A percentile compares a stretch with the other conserved stretches of the same genome.
Conservation (phyloP, 2,329 filamentous ascomycete species). For the Biscogniauxia marginata region DNA sequence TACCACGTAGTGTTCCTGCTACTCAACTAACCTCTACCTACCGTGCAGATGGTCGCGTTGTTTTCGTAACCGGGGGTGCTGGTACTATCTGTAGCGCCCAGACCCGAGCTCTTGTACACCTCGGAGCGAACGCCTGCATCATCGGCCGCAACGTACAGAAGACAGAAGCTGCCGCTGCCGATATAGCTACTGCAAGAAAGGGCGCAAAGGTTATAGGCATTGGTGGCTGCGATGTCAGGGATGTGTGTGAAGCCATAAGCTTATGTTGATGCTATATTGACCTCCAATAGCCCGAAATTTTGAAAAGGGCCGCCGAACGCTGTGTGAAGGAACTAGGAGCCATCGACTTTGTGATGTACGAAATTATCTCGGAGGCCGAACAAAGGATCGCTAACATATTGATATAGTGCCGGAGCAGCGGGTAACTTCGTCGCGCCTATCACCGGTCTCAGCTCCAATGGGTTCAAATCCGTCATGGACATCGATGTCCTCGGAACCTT, state of each 20-base stretch:
- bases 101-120: slow-evolving; percentile 83
- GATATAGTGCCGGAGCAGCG: slow-evolving; percentile 77
- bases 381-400: slow-evolving; percentile 3
- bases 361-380: slow-evolving; percentile 7
- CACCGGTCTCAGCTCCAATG: slow-evolving; percentile 77
- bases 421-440: slow-evolving; percentile 94
- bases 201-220: slow-evolving; percentile 87
- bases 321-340: slow-evolving; percentile 80
- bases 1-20: not conserved
- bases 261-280: not conserved
- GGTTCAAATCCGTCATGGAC: slow-evolving; percentile 93
- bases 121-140: slow-evolving; percentile 93
- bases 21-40: slow-evolving; percentile 9
- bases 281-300: slow-evolving; percentile 51
- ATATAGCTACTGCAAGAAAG: slow-evolving; percentile 74
- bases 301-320: slow-evolving; percentile 72
- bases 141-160: slow-evolving; percentile 87
- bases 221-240: slow-evolving; percentile 75
- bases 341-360: slow-evolving; percentile 90
- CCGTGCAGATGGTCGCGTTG: slow-evolving; percentile 72
- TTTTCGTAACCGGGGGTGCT: slow-evolving; percentile 93
- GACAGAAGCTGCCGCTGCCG: slow-evolving; percentile 75
- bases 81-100: slow-evolving; percentile 94
- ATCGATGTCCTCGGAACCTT: slow-evolving; percentile 94
- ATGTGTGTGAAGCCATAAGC: slow-evolving; percentile 43